These are phyloP conservation scores for Myriosclerotinia duriaeana DNA, from an alignment of 2,329 filamentous ascomycete genomes.

Conservation along the genomic window DNA sequence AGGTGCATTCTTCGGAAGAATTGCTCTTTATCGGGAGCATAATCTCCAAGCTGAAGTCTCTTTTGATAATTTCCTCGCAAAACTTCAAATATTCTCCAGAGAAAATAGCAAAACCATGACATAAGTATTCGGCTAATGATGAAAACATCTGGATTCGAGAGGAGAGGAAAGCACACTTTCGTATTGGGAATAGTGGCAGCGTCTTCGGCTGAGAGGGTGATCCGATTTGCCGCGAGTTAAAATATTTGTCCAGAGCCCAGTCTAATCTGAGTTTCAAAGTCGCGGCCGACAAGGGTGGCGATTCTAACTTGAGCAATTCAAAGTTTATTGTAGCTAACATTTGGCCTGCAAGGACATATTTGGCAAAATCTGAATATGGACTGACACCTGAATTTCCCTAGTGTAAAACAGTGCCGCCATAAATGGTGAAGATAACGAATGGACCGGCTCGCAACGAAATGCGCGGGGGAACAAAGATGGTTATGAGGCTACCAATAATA, in stretches of 20 bases:
- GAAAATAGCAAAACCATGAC: conserved; percentile 17
- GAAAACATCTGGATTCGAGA: background rate
- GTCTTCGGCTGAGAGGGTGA: conserved; percentile 1
- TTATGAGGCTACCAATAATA: background rate
- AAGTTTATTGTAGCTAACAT: background rate
- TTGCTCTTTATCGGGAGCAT: background rate
- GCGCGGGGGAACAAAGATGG: background rate
- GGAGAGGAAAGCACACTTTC: background rate
- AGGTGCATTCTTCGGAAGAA: conserved; percentile 11
- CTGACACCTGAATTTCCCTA: background rate
- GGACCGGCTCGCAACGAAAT: background rate
- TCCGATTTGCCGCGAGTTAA: background rate
- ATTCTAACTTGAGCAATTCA: background rate
- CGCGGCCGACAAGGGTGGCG: background rate
- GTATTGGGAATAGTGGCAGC: conserved; percentile 12
- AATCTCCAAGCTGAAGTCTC: conserved; percentile 4
- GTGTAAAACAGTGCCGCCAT: background rate
- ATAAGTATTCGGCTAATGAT: conserved; percentile 5
- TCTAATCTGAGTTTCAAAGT: background rate
- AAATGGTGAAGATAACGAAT: background rate
- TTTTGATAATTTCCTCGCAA: background rate
- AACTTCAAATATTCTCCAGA: background rate
- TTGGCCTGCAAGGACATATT: background rate
- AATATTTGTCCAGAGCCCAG: background rate
- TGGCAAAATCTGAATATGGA: background rate